phyloP scores from a whole-genome alignment of 495 filamentous ascomycete species.

The Eremomyces bilateralis region DNA sequence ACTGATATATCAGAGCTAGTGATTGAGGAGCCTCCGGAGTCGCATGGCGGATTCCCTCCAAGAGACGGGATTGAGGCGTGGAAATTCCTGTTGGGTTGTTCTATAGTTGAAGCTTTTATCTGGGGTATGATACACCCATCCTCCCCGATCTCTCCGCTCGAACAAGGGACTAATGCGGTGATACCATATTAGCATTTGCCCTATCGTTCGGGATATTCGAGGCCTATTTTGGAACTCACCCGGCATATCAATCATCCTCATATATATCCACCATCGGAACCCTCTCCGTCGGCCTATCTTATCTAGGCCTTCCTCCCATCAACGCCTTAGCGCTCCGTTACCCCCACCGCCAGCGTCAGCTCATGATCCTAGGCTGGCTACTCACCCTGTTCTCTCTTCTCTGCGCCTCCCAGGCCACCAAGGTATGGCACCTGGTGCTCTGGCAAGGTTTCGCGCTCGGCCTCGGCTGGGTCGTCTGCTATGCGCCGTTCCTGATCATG shows the following conservation, averaged over 20 bases:
- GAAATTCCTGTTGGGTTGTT: slow-evolving; percentile 4
- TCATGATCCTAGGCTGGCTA: slow-evolving; percentile 10
- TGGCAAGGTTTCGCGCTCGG: slow-evolving; percentile 14
- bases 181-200: slow-evolving; percentile 6
- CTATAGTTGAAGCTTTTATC: slow-evolving; percentile 2
- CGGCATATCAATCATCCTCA: slow-evolving; percentile 2
- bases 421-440: slow-evolving; percentile 9
- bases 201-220: slow-evolving; percentile 16
- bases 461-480: slow-evolving; percentile 11
- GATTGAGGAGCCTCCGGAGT: too few species aligned
- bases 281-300: slow-evolving; percentile 9
- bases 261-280: slow-evolving; percentile 12
- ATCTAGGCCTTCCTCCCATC: slow-evolving; percentile 10
- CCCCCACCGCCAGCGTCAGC: slow-evolving; percentile 3
- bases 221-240: slow-evolving; percentile 8
- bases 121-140: slow-evolving; percentile 3
- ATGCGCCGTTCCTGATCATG: slow-evolving; percentile 14
- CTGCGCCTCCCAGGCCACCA: slow-evolving; percentile 8
- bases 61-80: slow-evolving; percentile 3
- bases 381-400: slow-evolving; percentile 9
- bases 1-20: too few species aligned
- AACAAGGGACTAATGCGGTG: neutral
- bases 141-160: neutral
- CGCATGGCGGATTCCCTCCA: too few species aligned
- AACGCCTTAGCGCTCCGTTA: slow-evolving; percentile 9